phyloP scores from a whole-genome alignment of 352 stramenopile genomes.

The Thraustochytrium sp. region DNA sequence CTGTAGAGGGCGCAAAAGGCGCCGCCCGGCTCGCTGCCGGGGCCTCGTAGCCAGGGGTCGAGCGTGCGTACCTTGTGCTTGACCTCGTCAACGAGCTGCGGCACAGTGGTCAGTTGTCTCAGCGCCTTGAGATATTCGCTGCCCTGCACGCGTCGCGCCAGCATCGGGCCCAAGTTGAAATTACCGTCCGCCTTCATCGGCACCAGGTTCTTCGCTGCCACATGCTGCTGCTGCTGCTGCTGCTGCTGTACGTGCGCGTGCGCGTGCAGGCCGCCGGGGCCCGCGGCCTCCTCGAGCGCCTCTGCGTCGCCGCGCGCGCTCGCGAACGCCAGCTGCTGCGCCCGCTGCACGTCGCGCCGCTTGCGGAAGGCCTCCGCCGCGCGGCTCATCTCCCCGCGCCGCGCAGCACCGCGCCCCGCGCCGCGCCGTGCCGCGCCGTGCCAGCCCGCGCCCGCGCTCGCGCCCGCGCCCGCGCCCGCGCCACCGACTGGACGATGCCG shows the following conservation, averaged over 20 bases:
- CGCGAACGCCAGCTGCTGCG: not conserved
- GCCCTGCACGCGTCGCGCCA: not conserved
- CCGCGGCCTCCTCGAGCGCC: not conserved
- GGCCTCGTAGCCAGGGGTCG: slow-evolving; percentile 73
- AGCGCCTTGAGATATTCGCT: slow-evolving; percentile 24
- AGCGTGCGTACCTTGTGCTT: slow-evolving; percentile 68
- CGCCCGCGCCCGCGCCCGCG: not conserved
- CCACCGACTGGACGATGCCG: not conserved
- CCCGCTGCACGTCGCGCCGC: not conserved
- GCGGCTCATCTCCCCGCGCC: not conserved
- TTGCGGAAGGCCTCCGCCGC: not conserved
- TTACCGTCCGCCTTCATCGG: slow-evolving; percentile 34
- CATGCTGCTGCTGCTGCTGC: not conserved
- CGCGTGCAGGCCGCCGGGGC: not conserved
- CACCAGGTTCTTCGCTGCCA: slow-evolving; percentile 15
- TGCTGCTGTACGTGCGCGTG: not conserved
- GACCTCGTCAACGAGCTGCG: slow-evolving; percentile 68
- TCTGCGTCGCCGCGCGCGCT: not conserved
- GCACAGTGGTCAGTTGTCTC: slow-evolving; percentile 11
- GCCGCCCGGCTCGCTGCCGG: slow-evolving; percentile 63
- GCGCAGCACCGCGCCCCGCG: no score
- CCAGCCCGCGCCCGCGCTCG: no score
- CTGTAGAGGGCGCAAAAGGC: slow-evolving; percentile 95
- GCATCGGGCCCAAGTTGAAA: slow-evolving; percentile 20
- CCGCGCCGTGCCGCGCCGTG: no score